phyloP scores from a whole-genome alignment of 768 basidiomycete species.

The Pisolithus marmoratus region DNA sequence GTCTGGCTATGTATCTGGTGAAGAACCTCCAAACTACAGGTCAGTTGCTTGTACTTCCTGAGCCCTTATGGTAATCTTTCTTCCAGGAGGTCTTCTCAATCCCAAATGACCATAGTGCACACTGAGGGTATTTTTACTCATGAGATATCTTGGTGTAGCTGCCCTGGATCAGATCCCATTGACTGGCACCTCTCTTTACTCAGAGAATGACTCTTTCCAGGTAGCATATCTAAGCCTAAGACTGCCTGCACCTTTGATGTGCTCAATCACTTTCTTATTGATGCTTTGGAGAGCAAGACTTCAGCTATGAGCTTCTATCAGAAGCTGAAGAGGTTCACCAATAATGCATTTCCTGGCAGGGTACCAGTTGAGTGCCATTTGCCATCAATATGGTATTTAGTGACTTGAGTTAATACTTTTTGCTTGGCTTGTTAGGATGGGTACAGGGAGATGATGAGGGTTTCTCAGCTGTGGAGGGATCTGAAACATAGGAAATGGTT shows the following conservation, averaged over 20 bases:
- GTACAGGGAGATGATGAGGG: conserved; percentile 9
- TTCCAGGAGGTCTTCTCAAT: not conserved
- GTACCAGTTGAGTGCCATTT: too few relatives aligned
- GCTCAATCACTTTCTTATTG: conserved; percentile 2
- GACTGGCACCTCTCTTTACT: not conserved
- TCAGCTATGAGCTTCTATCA: conserved; percentile 7
- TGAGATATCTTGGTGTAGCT: conserved; percentile 1
- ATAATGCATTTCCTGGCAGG: not conserved
- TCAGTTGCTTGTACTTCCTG: not conserved
- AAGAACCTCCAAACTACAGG: not conserved
- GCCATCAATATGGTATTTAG: too few relatives aligned
- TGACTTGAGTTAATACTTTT: too few relatives aligned
- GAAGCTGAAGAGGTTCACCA: conserved; percentile 6
- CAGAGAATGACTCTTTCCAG: not conserved
- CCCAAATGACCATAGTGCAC: not conserved
- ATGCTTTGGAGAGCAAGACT: conserved; percentile 11
- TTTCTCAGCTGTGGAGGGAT: conserved; percentile 1
- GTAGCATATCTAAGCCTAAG: conserved; percentile 1
- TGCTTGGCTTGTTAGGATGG: not conserved
- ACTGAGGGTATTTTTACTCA: conserved; percentile 1
- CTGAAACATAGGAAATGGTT: not conserved
- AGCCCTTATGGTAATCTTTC: not conserved
- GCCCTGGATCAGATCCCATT: not conserved
- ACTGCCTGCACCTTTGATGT: conserved; percentile 5
- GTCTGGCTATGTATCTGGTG: too few relatives aligned